phyloP scores from a whole-genome alignment of 75 land plant species.

The Cupressus sempervirens region DNA sequence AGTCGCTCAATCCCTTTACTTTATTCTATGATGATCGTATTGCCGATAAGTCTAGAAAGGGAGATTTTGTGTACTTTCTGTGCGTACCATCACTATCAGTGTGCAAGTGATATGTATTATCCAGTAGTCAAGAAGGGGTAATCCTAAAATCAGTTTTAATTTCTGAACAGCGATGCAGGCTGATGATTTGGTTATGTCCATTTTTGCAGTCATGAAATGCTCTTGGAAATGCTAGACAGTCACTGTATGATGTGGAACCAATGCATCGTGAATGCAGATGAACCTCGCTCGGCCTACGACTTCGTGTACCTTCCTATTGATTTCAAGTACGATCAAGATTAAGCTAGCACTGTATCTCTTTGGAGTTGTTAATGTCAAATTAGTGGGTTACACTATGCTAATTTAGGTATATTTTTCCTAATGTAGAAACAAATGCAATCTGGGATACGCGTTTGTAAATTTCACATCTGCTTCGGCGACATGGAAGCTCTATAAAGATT shows the following conservation, averaged over 20 bases:
- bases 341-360: not conserved
- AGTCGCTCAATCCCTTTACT: not conserved
- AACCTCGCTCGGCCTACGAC: slow-evolving; percentile 38
- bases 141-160: no score
- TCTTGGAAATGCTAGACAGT: slow-evolving; percentile 34
- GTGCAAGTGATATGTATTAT: not conserved
- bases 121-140: not conserved
- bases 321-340: slow-evolving; percentile 33
- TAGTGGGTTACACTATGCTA: not conserved
- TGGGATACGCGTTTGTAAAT: slow-evolving; percentile 57
- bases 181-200: not conserved
- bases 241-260: slow-evolving; percentile 39
- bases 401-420: not conserved
- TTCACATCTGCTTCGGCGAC: slow-evolving; percentile 36
- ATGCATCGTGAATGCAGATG: not conserved
- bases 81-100: no score
- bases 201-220: slow-evolving; percentile 31
- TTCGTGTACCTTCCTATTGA: slow-evolving; percentile 58
- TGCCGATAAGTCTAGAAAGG: not conserved
- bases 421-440: slow-evolving; percentile 43
- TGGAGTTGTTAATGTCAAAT: no score
- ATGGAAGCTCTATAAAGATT: slow-evolving; percentile 25
- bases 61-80: not conserved
- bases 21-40: not conserved
- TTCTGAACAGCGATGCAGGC: not conserved